Evolutionary conservation across 768 basidiomycete species (phyloP), one percentile per base, ranked within the genome.

Genomic region (Macrolepiota albuminosa): DNA sequence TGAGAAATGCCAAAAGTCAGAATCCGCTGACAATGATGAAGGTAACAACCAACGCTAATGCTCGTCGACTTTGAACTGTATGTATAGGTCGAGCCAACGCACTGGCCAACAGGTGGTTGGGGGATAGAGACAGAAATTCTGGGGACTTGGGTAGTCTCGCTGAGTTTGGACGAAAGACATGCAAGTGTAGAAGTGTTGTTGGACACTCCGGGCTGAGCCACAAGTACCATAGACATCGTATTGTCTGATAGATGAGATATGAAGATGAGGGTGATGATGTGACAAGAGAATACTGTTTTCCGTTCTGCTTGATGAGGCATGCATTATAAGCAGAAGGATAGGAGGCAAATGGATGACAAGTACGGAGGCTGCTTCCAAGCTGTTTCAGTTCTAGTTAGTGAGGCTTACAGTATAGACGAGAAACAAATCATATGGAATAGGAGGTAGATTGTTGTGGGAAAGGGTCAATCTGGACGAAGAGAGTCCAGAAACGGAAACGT

Each of bases 21-120:
- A 42, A 58, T 56, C n/a, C 33, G 58, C 16, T 5, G 39, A 10
- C 7, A 42, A 33, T 13, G 0, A 4, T 13, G 43, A 53, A 51
- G 11, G 14, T 33, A 26, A 14, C 29, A 18, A 66, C 76, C 49
- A 60, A 79, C 78, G 55, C 70, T 75, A 55, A 81, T 73, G 55
- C 74, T 78, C 8, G 79, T 81, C 6, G 77, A 75, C 69, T 76
- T 78, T 6, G 78, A 69, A 62, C 71, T 80, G 67, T 75, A 81
- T 18, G 77, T 72, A 56, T 79, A 78, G 64, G 76, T 75, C 29
- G 72, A 70, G 53, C 72, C 50, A 24, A 51, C 34, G 13, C 21
- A 7, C 7, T 36, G 50, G 1, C 10, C 45, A 53, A 37, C 45
- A 46, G 58, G 31, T n/a, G 58, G 24, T 24, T 37, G 55, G 29